Base-by-base conservation (phyloP, 2,329 filamentous ascomycete species). In the Xylariaceae sp. region DNA sequence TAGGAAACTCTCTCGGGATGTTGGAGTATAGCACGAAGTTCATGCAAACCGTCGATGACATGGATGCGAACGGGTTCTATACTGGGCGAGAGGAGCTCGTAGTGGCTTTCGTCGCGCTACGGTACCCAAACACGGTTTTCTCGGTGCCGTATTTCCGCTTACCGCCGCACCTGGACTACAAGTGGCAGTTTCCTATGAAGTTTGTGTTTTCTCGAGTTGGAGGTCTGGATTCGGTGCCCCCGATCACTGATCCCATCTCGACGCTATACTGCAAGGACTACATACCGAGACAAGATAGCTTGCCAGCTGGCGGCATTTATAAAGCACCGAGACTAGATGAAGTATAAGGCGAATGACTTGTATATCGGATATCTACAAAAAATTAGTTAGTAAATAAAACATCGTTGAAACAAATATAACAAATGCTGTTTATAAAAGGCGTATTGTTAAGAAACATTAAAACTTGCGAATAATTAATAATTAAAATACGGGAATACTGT, bases 11-110 rank as follows among this genome's bases (percentile, higher is more conserved):
- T n/a, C 47, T 63, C 12, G 61, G 59, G 5, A 60, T 62, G 56
- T 56, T 62, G 18, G 57, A 62, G 49, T 63, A 62, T 54, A 54
- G 50, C 56, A 52, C 21, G 43, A 56, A 59, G 26, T 63, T 61
- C 37, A 61, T 63, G 61, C 59, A 62, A 54, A 63, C 61, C 23
- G 56, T 62, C 16, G 61, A 63, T 10, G 61, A 63, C n/a, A 59
- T 63, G 56, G 59, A 63, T 37, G 61, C 59, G 1, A 52, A 52
- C 48, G 61, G 56, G 5, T 46, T 59, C 44, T 63, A 63, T 49
- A 56, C 52, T n/a, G 61, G 54, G 20, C 56, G 61, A 19, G 61
- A 63, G 52, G 61, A 63, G 44, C 47, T 62, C 29, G 56, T 63
- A 16, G 41, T 62, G 10, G 50, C 61, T 20, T 57, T 60, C 26